Conservation (phyloP, 305 asterid genomes). For the Vinca major region DNA sequence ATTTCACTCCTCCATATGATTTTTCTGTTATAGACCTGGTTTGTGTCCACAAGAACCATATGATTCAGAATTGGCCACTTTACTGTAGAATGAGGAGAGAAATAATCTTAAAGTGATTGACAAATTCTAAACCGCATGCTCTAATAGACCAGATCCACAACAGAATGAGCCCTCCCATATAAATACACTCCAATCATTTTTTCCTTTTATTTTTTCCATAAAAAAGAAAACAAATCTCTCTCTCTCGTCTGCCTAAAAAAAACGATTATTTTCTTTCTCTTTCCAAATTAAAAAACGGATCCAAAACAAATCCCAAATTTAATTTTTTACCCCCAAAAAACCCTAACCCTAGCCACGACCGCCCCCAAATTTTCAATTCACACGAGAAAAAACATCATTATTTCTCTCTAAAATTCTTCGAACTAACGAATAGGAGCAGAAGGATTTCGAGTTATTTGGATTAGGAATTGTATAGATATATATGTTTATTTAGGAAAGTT, state of each 20-base stretch:
- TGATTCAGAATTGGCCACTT: too few relatives aligned
- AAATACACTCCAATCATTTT: too few relatives aligned
- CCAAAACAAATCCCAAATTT: slow-evolving; percentile 36
- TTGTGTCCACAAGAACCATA: too few relatives aligned
- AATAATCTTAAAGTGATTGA: too few relatives aligned
- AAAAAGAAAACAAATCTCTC: slow-evolving; percentile 31
- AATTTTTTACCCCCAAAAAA: slow-evolving; percentile 35
- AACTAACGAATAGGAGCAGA: slow-evolving; percentile 5
- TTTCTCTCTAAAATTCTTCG: background rate
- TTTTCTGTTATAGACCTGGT: too few relatives aligned
- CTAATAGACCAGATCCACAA: too few relatives aligned
- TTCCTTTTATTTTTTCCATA: too few relatives aligned
- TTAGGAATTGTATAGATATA: background rate
- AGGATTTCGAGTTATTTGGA: background rate
- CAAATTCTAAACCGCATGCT: too few relatives aligned
- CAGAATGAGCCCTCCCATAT: too few relatives aligned
- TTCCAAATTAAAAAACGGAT: slow-evolving; percentile 32
- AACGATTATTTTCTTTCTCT: slow-evolving; percentile 18
- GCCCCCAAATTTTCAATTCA: slow-evolving; percentile 14
- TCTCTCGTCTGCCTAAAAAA: slow-evolving; percentile 17
- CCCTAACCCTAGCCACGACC: slow-evolving; percentile 76
- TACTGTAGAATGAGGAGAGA: too few relatives aligned
- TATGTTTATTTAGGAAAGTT: background rate
- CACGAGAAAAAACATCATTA: too few relatives aligned
- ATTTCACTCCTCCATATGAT: too few relatives aligned